These are phyloP conservation scores for Candida succiphila DNA, from an alignment of 805 yeast species.

Conservation along the genomic window DNA sequence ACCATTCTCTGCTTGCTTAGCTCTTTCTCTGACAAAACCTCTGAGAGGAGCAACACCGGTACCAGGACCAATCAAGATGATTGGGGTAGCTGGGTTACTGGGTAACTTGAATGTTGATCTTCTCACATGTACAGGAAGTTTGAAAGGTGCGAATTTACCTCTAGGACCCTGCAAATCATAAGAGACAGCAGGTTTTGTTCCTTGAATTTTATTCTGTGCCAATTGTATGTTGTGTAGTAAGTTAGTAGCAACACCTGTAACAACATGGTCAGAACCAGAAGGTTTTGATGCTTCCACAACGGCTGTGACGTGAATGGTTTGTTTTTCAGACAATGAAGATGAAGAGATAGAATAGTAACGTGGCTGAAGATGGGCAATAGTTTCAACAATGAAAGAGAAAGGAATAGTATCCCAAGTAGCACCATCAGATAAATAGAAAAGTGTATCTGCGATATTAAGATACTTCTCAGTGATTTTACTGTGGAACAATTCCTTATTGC, in stretches of 20 bases:
- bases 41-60: conserved; percentile 99
- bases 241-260: conserved; percentile 88
- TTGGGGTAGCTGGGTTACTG: conserved; percentile 69
- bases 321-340: conserved; percentile 69
- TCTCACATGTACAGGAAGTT: conserved; percentile 86
- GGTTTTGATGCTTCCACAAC: conserved; percentile 66
- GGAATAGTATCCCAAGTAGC: conserved; percentile 70
- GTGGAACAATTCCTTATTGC: conserved; percentile 63
- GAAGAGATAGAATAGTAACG: conserved; percentile 96
- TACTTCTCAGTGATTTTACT: conserved; percentile 48
- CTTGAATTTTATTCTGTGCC: conserved; percentile 37
- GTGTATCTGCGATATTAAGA: conserved; percentile 68
- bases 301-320: conserved; percentile 75
- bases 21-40: conserved; percentile 87
- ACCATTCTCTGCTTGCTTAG: conserved; percentile 36
- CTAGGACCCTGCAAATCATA: conserved; percentile 87
- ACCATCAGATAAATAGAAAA: conserved; percentile 52
- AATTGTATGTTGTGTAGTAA: conserved; percentile 64
- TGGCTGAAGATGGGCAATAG: conserved; percentile 74
- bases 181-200: conserved; percentile 33
- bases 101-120: conserved; percentile 94
- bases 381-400: conserved; percentile 75
- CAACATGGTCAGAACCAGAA: conserved; percentile 24
- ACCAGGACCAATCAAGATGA: conserved; percentile 95
- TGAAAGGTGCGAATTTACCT: conserved; percentile 35